Percentiles rank a stretch among this genome's conserved stretches.
These are phyloP conservation scores for Meira nashicola DNA, from an alignment of 1,284 basidiomycete species.

Conservation along the genomic window DNA sequence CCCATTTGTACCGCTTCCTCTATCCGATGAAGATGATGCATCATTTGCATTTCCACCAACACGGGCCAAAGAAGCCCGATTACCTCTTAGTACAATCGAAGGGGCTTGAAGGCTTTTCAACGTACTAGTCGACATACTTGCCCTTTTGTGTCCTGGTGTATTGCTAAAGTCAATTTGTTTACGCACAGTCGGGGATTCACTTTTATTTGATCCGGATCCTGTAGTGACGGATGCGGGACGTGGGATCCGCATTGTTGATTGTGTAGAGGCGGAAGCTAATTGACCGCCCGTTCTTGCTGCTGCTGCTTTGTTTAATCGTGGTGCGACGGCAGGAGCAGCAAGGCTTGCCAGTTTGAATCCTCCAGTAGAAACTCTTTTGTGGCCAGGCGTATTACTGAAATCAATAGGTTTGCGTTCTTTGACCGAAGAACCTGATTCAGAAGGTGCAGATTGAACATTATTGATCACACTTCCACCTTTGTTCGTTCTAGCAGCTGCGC, in stretches of 20 bases:
- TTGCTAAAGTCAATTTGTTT: constrained; percentile 29
- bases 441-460: background rate
- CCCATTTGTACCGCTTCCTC: no score
- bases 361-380: constrained; percentile 18
- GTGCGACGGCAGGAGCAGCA: constrained; percentile 24
- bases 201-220: background rate
- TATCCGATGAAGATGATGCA: background rate
- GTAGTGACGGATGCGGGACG: background rate
- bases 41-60: constrained; percentile 9
- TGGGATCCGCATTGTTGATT: background rate
- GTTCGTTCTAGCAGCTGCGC: constrained; percentile 20
- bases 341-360: constrained; percentile 14
- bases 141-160: constrained; percentile 33
- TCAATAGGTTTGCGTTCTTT: constrained; percentile 22
- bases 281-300: constrained; percentile 16
- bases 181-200: constrained; percentile 1
- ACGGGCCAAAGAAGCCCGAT: constrained; percentile 11
- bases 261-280: background rate
- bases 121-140: background rate
- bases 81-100: constrained; percentile 9
- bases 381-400: constrained; percentile 31
- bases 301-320: constrained; percentile 32
- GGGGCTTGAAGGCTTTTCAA: constrained; percentile 17
- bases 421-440: background rate
- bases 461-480: background rate